These are phyloP conservation scores for Pistacia integerrima DNA, from an alignment of 345 rosid genomes.

Conservation along the genomic window DNA sequence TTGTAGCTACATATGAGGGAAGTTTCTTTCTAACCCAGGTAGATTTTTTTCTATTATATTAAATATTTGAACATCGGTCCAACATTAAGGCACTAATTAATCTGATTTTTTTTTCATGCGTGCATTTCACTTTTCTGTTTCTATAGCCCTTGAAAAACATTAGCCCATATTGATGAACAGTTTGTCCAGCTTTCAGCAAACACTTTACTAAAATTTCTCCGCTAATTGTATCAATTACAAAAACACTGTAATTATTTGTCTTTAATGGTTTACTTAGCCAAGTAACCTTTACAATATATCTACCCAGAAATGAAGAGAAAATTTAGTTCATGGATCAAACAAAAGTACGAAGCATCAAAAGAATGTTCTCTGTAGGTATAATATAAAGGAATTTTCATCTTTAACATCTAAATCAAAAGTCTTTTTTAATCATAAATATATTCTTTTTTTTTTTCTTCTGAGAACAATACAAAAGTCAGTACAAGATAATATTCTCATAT, in stretches of 20 bases:
- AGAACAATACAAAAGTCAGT: slow-evolving; percentile 14
- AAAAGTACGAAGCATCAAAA: not conserved
- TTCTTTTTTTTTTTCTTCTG: not conserved
- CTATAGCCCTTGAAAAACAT: not conserved
- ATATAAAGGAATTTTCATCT: not conserved
- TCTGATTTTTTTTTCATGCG: not conserved
- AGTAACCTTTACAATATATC: not conserved
- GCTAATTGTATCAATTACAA: slow-evolving; percentile 1
- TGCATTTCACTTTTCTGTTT: not conserved
- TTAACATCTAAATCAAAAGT: slow-evolving; percentile 14
- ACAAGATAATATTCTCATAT: slow-evolving; percentile 12
- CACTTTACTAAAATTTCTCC: slow-evolving; percentile 17
- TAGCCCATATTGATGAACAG: slow-evolving; percentile 22
- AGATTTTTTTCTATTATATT: not conserved
- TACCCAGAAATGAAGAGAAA: not conserved
- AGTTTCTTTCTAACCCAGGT: not conserved
- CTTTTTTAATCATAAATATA: not conserved
- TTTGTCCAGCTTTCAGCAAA: slow-evolving; percentile 33
- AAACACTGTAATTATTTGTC: too few species aligned
- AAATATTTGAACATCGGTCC: slow-evolving; percentile 11
- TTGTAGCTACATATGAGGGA: not conserved
- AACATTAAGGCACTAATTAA: slow-evolving; percentile 5
- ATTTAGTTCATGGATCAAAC: not conserved
- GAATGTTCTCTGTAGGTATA: not conserved
- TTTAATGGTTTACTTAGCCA: not conserved